Percentiles rank a stretch among this genome's conserved stretches.
These are phyloP conservation scores for Berkeleyomyces basicola DNA, from an alignment of 2,329 filamentous ascomycete genomes.

Conservation along the genomic window DNA sequence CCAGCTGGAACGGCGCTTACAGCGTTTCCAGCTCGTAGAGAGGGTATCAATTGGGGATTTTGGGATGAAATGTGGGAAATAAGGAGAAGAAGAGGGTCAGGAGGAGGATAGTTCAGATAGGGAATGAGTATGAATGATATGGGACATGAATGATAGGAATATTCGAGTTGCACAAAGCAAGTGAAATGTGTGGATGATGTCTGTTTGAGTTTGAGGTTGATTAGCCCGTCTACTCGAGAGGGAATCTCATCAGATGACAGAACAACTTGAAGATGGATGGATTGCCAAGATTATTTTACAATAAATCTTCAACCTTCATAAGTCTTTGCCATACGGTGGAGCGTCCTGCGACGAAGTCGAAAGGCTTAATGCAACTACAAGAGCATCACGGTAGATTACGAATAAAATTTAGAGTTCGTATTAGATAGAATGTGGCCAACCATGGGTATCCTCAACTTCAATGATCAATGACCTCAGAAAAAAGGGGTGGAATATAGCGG, in stretches of 20 bases:
- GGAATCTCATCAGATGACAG: no score
- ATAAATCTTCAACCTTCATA: no score
- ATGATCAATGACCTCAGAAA: slow-evolving; percentile 75
- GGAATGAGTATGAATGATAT: not conserved
- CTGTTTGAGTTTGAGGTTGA: not conserved
- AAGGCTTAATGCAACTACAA: no score
- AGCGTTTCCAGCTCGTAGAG: slow-evolving; percentile 2
- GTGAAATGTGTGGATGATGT: not conserved
- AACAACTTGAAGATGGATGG: no score
- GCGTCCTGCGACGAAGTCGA: no score
- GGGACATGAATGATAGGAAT: not conserved
- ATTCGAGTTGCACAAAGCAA: not conserved
- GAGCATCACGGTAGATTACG: no score
- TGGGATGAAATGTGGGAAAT: not conserved
- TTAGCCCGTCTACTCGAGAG: no score
- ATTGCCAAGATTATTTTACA: no score
- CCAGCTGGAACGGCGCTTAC: slow-evolving; percentile 21
- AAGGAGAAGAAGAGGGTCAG: not conserved
- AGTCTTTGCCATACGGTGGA: no score
- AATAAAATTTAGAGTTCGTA: not conserved
- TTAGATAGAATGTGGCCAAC: slow-evolving; percentile 17
- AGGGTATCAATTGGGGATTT: not conserved
- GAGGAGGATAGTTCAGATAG: not conserved
- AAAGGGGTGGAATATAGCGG: slow-evolving; percentile 80
- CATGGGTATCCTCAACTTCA: slow-evolving; percentile 92